These are phyloP conservation scores for Penicillium silybi DNA, from an alignment of 495 filamentous ascomycete species.

Conservation along the genomic window DNA sequence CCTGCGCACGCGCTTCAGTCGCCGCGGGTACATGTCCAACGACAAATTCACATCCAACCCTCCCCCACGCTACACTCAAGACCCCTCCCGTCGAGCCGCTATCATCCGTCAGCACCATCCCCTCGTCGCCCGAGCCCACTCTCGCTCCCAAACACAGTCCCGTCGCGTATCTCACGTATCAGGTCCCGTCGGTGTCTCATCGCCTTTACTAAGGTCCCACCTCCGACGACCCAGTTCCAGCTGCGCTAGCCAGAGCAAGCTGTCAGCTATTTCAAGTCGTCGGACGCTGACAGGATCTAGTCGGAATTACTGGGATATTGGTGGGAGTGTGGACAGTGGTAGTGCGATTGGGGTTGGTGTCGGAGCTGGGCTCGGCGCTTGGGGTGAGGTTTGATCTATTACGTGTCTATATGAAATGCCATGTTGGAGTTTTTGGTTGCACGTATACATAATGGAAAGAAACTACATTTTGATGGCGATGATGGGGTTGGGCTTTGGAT, in stretches of 20 bases:
- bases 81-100: constrained; percentile 71
- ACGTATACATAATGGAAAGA: neutral
- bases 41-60: constrained; percentile 28
- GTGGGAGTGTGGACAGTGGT: constrained; percentile 69
- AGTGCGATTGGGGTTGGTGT: constrained; percentile 58
- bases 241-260: constrained; percentile 76
- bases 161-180: constrained; percentile 49
- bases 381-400: constrained; percentile 60
- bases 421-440: neutral
- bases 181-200: constrained; percentile 43
- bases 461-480: constrained; percentile 3
- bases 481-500: neutral
- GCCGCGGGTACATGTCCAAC: constrained; percentile 34
- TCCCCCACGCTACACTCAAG: constrained; percentile 47
- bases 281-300: constrained; percentile 55
- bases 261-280: constrained; percentile 53
- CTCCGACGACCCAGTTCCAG: constrained; percentile 58
- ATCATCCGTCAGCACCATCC: constrained; percentile 84
- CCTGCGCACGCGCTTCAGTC: constrained; percentile 69
- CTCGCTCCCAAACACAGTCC: constrained; percentile 45
- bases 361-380: constrained; percentile 62
- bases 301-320: constrained; percentile 84
- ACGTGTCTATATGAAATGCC: neutral
- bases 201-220: constrained; percentile 33
- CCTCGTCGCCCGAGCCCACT: constrained; percentile 58